phyloP scores from a whole-genome alignment of 2,329 filamentous ascomycete genomes.

The Penicillium sp. region DNA sequence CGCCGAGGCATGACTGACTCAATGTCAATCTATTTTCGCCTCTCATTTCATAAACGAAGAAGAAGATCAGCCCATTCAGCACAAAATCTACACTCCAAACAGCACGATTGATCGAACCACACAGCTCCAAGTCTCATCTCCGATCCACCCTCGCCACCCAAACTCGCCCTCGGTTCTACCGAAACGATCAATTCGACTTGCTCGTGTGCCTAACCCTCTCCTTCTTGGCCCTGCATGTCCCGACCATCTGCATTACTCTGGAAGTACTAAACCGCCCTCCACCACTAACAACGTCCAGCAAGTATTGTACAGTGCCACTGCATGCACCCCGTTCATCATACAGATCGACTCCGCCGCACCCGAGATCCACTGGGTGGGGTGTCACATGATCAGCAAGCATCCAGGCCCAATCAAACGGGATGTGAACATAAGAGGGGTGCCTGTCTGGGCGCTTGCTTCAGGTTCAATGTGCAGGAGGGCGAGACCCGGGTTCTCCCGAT shows the following conservation, averaged over 20 bases:
- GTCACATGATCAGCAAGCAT: conserved; percentile 29
- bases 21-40: not conserved
- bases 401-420: conserved; percentile 13
- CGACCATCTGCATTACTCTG: not conserved
- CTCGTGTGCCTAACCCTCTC: not conserved
- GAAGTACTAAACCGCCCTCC: not conserved
- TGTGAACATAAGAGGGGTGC: conserved; percentile 13
- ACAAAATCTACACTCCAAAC: not conserved
- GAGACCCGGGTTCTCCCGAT: conserved; percentile 32
- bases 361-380: conserved; percentile 12
- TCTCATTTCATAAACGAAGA: not conserved
- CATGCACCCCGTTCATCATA: not conserved
- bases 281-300: not conserved
- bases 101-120: not conserved
- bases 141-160: not conserved
- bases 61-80: not conserved
- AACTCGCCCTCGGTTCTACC: not conserved
- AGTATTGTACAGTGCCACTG: no score
- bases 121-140: not conserved
- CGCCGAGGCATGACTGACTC: conserved; percentile 9
- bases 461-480: not conserved
- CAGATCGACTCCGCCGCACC: conserved; percentile 1
- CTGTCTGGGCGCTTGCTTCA: not conserved
- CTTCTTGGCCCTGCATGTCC: not conserved
- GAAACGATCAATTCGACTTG: not conserved